A percentile compares a stretch with the other conserved stretches of the same genome.
phyloP scores from a whole-genome alignment of 371 early-diverging fungal genomes.

The Mucor plumbeus region DNA sequence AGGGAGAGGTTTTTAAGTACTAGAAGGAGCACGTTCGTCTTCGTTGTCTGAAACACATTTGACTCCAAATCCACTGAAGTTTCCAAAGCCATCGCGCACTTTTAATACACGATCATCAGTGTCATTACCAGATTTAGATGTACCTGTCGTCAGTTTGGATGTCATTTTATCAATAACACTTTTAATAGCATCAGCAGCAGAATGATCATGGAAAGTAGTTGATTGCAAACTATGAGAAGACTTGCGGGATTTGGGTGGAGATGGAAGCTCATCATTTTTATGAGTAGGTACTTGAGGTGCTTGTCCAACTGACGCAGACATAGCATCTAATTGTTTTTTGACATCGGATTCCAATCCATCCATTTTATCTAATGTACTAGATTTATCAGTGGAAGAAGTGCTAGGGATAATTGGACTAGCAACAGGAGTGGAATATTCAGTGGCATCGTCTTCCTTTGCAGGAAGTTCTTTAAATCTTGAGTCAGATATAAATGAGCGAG shows the following conservation, averaged over 20 bases:
- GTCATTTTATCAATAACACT: not conserved
- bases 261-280: not conserved
- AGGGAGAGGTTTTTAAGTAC: not conserved
- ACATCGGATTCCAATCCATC: slow-evolving; percentile 11
- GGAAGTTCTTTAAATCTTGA: not conserved
- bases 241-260: not conserved
- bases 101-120: slow-evolving; percentile 6
- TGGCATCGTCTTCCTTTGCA: not conserved
- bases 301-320: slow-evolving; percentile 6
- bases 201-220: not conserved
- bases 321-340: slow-evolving; percentile 15
- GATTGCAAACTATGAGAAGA: not conserved
- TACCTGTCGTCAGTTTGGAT: not conserved
- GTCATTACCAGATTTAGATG: not conserved
- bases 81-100: slow-evolving; percentile 24
- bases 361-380: not conserved
- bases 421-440: not conserved
- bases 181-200: slow-evolving; percentile 12
- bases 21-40: not conserved
- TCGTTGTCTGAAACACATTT: slow-evolving; percentile 21
- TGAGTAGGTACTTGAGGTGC: slow-evolving; percentile 5
- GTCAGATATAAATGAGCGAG: not conserved
- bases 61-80: slow-evolving; percentile 24
- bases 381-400: not conserved
- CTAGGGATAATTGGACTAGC: not conserved